Percentiles rank a stretch among this genome's conserved stretches.
Conservation (phyloP, 495 filamentous ascomycete genomes). For the Hypoxylon fragiforme region DNA sequence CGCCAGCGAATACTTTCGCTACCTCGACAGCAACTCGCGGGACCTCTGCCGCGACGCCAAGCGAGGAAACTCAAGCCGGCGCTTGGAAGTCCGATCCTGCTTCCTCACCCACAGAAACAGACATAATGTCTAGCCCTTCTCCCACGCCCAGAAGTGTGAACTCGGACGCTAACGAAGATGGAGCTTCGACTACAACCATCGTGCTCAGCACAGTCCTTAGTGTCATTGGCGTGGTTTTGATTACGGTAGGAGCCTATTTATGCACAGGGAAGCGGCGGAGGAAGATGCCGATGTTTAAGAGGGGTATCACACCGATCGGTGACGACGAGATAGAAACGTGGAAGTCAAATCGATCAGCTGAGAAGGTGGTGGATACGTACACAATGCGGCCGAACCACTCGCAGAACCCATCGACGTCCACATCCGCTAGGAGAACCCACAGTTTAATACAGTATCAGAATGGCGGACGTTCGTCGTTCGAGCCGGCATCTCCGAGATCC, state of each 20-base stretch:
- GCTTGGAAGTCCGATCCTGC: slow-evolving; percentile 2
- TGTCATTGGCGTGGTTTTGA: slow-evolving; percentile 40
- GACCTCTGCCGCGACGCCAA: slow-evolving; percentile 8
- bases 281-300: slow-evolving; percentile 43
- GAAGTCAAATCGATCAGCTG: slow-evolving; percentile 40
- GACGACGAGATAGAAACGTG: slow-evolving; percentile 58
- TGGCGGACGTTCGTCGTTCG: slow-evolving; percentile 37
- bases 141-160: slow-evolving; percentile 17
- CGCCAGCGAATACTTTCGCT: slow-evolving; percentile 25
- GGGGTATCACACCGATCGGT: slow-evolving; percentile 53
- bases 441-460: slow-evolving; percentile 52
- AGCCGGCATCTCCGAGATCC: slow-evolving; percentile 43
- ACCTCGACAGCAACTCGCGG: slow-evolving; percentile 15
- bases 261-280: slow-evolving; percentile 38
- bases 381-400: slow-evolving; percentile 33
- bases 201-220: slow-evolving; percentile 48
- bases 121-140: slow-evolving; percentile 18
- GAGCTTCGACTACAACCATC: slow-evolving; percentile 34
- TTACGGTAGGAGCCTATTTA: slow-evolving; percentile 36
- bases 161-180: neutral
- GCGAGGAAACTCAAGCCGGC: slow-evolving; percentile 6
- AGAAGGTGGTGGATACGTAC: slow-evolving; percentile 31
- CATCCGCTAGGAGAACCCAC: slow-evolving; percentile 46
- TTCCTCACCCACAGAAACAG: slow-evolving; percentile 13
- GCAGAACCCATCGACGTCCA: slow-evolving; percentile 42